Evolutionary conservation across 2,329 filamentous ascomycete genomes (phyloP).

Genomic region (Sporothrix luriei): DNA sequence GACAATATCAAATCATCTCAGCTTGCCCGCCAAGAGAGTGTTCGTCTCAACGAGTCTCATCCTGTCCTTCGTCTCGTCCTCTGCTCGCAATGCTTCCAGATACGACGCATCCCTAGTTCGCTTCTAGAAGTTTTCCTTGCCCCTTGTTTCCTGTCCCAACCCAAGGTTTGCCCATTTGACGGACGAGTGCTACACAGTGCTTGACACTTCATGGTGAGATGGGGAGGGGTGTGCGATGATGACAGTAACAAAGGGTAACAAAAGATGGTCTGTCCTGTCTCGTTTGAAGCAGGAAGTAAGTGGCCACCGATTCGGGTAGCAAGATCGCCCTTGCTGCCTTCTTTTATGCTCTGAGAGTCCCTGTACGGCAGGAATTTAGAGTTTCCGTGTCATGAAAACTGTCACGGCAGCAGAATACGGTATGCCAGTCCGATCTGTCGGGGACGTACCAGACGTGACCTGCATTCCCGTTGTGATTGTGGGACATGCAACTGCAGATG

Average conservation of each 20-base stretch:
- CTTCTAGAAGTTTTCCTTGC: neutral
- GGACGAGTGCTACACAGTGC: neutral
- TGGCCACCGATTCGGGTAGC: neutral
- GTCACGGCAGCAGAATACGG: neutral
- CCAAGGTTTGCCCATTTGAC: neutral
- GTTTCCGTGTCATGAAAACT: too few species aligned
- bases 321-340: slow-evolving; percentile 1
- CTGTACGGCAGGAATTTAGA: neutral
- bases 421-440: neutral
- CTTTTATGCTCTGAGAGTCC: neutral
- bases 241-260: neutral
- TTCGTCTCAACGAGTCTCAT: slow-evolving; percentile 14
- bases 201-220: neutral
- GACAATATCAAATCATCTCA: slow-evolving; percentile 5
- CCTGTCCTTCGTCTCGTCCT: slow-evolving; percentile 7
- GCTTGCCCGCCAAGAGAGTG: neutral
- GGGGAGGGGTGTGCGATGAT: neutral
- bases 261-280: neutral
- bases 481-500: neutral
- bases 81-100: slow-evolving; percentile 1
- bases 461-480: neutral
- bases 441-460: too few species aligned
- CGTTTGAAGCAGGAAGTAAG: neutral
- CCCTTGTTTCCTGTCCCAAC: neutral
- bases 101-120: neutral